Evolutionary conservation across 1,284 basidiomycete species (phyloP), one percentile per base, ranked within the genome.

Genomic region (Ganoderma resinaceum): DNA sequence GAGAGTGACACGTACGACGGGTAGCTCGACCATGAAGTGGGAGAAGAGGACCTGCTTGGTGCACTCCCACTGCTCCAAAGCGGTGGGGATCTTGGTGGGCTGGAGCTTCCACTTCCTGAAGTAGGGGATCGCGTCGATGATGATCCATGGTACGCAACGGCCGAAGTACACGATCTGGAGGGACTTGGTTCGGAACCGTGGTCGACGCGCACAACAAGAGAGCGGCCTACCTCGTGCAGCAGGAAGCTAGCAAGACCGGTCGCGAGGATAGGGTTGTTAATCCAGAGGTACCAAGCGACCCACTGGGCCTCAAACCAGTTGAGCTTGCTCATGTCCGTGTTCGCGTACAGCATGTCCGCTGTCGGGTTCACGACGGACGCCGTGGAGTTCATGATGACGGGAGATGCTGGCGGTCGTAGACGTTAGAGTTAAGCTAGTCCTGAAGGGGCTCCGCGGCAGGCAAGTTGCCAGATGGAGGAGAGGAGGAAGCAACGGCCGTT

Each of bases 91-190:
- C 81, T 98, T 98, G 75, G 83, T 86, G 16, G 93, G 90, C 80
- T 99, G 97, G 5, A 99, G 85, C 82, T 99, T 99, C 95, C 95
- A 99, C 82, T 91, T 88, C 70, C 89, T 89, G 84, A 99, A 98
- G 83, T 95, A 97, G 0, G 96, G 96, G 63, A 96, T 96, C 3
- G 91, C 83, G 81, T 99, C 98, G 80, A 99, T 93, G 81, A 98
- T 93, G 77, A 99, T 93, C 95, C 96, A 98, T 0, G 97, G 98
- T 31, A 99, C 83, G 73, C 92, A 92, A 43, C 97, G 94, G 35
- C 97, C 97, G 80, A 99, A 99, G 86, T 99, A 99, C 55, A 99
- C 95, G 76, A 97, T 80, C 95, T 97, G 40, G 63, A 6, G 55
- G 18, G 57, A 66, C 64, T 43, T n/a, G 14, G 46, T 46, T 59